These are phyloP conservation scores for Penicillium cosmopolitanum DNA, from an alignment of 495 filamentous ascomycete genomes.

Conservation along the genomic window DNA sequence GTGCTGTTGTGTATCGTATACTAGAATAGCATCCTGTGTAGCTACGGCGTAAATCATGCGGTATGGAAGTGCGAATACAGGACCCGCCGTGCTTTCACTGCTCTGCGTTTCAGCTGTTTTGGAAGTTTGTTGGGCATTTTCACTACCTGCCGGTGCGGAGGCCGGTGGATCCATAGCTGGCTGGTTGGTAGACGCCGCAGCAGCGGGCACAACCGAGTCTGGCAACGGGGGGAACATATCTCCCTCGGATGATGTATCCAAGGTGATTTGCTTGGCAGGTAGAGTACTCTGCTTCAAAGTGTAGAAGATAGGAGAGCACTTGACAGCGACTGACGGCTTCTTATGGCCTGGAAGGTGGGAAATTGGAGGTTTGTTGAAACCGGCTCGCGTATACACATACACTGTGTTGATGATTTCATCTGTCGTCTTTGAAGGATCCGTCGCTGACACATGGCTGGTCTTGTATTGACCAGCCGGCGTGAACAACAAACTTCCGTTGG, in stretches of 20 bases:
- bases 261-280: conserved; percentile 82
- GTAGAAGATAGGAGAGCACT: conserved; percentile 91
- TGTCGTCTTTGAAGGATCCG: conserved; percentile 69
- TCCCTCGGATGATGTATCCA: conserved; percentile 88
- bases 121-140: conserved; percentile 52
- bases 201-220: conserved; percentile 72
- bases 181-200: conserved; percentile 52
- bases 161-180: conserved; percentile 83
- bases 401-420: conserved; percentile 96
- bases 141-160: conserved; percentile 46
- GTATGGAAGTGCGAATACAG: conserved; percentile 85
- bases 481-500: conserved; percentile 92
- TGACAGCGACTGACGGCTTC: conserved; percentile 95
- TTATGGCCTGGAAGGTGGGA: conserved; percentile 98
- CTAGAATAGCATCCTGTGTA: conserved; percentile 92
- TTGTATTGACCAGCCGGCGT: conserved; percentile 97
- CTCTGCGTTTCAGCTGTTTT: conserved; percentile 57
- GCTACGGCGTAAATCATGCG: conserved; percentile 96
- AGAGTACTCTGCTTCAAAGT: conserved; percentile 70
- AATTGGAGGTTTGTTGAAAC: conserved; percentile 95
- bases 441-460: conserved; percentile 67
- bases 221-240: conserved; percentile 82
- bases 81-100: conserved; percentile 55
- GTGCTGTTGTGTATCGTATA: conserved; percentile 97
- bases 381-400: conserved; percentile 95